Conservation (phyloP, 352 stramenopile species). For the Phytophthora capsici region DNA sequence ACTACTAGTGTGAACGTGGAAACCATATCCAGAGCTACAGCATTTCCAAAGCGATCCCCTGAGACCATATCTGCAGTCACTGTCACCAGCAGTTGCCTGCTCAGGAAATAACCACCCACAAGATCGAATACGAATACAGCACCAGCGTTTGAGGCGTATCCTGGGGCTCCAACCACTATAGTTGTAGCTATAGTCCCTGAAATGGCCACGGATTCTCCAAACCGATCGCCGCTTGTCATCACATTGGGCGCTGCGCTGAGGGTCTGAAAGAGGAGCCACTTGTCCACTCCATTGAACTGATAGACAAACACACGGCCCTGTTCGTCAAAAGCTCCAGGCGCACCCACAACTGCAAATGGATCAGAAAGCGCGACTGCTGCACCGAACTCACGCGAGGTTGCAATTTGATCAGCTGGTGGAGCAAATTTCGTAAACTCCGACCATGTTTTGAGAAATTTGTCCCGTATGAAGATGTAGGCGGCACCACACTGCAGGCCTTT, state of each 20-base stretch:
- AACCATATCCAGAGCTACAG: slow-evolving; percentile 75
- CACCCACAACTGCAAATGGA: slow-evolving; percentile 65
- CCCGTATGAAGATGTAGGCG: slow-evolving; percentile 65
- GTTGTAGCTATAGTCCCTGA: slow-evolving; percentile 53
- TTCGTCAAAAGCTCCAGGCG: slow-evolving; percentile 60
- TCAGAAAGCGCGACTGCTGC: slow-evolving; percentile 51
- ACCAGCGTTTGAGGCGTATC: slow-evolving; percentile 56
- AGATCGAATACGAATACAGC: slow-evolving; percentile 85
- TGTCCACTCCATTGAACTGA: slow-evolving; percentile 52
- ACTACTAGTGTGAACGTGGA: slow-evolving; percentile 77
- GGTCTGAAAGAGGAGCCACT: slow-evolving; percentile 75
- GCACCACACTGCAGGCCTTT: slow-evolving; percentile 80
- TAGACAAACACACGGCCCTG: slow-evolving; percentile 81
- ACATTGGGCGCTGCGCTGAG: slow-evolving; percentile 59
- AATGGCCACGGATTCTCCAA: slow-evolving; percentile 73
- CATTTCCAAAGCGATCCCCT: slow-evolving; percentile 74
- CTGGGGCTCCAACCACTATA: slow-evolving; percentile 73
- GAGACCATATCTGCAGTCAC: slow-evolving; percentile 46
- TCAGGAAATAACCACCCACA: slow-evolving; percentile 61
- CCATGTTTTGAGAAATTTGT: slow-evolving; percentile 49
- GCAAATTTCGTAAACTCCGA: slow-evolving; percentile 60
- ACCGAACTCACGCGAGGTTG: slow-evolving; percentile 66
- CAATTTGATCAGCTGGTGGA: slow-evolving; percentile 46
- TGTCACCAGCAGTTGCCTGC: slow-evolving; percentile 68
- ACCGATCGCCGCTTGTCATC: slow-evolving; percentile 58